Evolutionary conservation across 2,329 filamentous ascomycete genomes (phyloP).

Genomic region (Dothideomycetidae sp.): DNA sequence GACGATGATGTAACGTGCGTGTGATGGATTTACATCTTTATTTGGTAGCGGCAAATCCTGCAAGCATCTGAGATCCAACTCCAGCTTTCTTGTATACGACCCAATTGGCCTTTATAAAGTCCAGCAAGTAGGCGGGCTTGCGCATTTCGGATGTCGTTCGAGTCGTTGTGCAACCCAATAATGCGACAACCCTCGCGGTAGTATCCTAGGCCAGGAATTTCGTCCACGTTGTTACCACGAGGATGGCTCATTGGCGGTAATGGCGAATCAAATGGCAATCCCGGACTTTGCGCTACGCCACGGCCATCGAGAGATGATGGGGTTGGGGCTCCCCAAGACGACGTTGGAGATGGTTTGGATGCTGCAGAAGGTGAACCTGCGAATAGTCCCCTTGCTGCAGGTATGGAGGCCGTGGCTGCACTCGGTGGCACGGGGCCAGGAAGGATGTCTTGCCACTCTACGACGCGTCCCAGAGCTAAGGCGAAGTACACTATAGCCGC

Average conservation of each 20-base stretch:
- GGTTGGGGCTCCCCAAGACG: slow-evolving; percentile 20
- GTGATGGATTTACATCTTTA: slow-evolving; percentile 9
- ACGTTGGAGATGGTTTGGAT: slow-evolving; percentile 26
- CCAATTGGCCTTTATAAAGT: slow-evolving; percentile 78
- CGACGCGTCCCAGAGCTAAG: slow-evolving; percentile 76
- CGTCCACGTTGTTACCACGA: slow-evolving; percentile 43
- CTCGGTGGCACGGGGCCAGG: slow-evolving; percentile 39
- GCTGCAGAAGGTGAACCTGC: slow-evolving; percentile 13
- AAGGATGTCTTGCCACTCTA: slow-evolving; percentile 38
- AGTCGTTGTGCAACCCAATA: slow-evolving; percentile 64
- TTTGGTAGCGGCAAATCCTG: slow-evolving; percentile 11
- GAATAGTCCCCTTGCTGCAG: no score
- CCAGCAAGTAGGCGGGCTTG: slow-evolving; percentile 75
- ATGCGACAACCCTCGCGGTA: slow-evolving; percentile 80
- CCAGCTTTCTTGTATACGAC: slow-evolving; percentile 74
- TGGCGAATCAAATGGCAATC: slow-evolving; percentile 19
- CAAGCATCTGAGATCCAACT: slow-evolving; percentile 39
- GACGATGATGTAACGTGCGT: no score
- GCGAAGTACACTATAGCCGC: slow-evolving; percentile 74
- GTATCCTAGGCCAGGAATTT: slow-evolving; percentile 79
- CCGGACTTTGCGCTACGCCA: slow-evolving; percentile 17
- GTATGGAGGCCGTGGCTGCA: slow-evolving; percentile 4
- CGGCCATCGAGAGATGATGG: slow-evolving; percentile 17
- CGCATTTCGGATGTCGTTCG: slow-evolving; percentile 67
- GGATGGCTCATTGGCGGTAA: slow-evolving; percentile 7